These are phyloP conservation scores for Aureobasidium subglaciale DNA, from an alignment of 2,329 filamentous ascomycete genomes.

Conservation along the genomic window DNA sequence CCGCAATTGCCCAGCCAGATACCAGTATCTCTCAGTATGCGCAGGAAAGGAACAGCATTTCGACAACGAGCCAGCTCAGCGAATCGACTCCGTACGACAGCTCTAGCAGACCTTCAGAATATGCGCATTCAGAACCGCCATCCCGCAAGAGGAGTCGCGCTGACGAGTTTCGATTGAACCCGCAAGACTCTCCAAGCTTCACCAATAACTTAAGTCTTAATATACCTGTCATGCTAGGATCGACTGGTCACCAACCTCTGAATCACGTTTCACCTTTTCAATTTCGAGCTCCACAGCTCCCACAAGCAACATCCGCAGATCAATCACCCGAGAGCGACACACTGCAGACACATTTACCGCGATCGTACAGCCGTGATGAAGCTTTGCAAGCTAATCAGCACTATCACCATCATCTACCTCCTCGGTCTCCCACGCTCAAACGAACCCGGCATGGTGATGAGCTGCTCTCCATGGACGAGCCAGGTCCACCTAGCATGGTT, in stretches of 20 bases:
- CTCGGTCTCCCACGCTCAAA: slow-evolving; percentile 63
- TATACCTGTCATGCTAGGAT: neutral
- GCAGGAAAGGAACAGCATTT: neutral
- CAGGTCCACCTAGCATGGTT: slow-evolving; percentile 73
- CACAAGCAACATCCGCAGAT: neutral
- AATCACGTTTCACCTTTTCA: neutral
- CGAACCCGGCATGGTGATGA: slow-evolving; percentile 46
- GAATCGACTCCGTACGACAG: neutral
- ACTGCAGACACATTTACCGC: neutral
- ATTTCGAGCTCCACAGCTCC: neutral
- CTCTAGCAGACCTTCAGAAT: neutral
- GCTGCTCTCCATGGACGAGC: slow-evolving; percentile 33
- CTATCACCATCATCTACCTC: slow-evolving; percentile 74
- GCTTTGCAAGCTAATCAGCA: slow-evolving; percentile 37
- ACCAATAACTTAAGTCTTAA: neutral
- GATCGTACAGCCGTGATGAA: neutral
- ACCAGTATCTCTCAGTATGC: neutral
- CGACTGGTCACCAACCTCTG: neutral
- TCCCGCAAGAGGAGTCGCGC: slow-evolving; percentile 12
- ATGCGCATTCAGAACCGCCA: neutral
- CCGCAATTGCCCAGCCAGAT: neutral
- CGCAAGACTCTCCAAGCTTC: neutral
- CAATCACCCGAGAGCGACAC: neutral
- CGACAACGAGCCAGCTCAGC: neutral
- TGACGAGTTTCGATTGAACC: neutral